Percentiles rank a stretch among this genome's conserved stretches.
Evolutionary conservation across 75 land plant species (phyloP).

Genomic region (Gnetum montanum): DNA sequence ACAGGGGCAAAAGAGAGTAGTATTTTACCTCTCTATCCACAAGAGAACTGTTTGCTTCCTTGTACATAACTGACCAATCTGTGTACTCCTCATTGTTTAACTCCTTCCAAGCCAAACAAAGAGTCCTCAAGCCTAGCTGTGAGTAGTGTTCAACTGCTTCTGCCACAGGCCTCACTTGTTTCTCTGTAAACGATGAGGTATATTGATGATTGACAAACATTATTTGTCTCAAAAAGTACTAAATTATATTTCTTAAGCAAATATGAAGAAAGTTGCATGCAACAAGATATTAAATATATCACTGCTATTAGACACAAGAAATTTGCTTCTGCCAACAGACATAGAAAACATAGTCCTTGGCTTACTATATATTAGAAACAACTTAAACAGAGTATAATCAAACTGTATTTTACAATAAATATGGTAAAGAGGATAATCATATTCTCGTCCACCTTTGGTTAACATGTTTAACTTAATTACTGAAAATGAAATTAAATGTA

Average conservation of each 20-base stretch:
- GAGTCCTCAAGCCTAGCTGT: constrained; percentile 81
- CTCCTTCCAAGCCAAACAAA: constrained; percentile 90
- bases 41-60: constrained; percentile 73
- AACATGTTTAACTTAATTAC: no score
- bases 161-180: constrained; percentile 52
- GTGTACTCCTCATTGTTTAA: constrained; percentile 73
- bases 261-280: background rate
- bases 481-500: no score
- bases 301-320: no score
- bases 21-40: constrained; percentile 83
- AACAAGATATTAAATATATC: no score
- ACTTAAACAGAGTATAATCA: no score
- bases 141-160: constrained; percentile 90
- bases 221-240: background rate
- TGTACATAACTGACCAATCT: constrained; percentile 80
- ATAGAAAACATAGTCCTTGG: no score
- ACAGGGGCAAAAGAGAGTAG: no score
- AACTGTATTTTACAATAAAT: no score
- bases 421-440: no score
- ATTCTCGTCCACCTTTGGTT: no score
- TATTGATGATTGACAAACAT: background rate
- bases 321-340: no score
- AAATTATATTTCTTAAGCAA: background rate
- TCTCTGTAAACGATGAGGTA: constrained; percentile 53
- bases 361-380: no score